Evolutionary conservation across 176 grass and related monocot species (phyloP), one percentile per base, ranked within the genome.

Genomic region (Zizania latifolia): DNA sequence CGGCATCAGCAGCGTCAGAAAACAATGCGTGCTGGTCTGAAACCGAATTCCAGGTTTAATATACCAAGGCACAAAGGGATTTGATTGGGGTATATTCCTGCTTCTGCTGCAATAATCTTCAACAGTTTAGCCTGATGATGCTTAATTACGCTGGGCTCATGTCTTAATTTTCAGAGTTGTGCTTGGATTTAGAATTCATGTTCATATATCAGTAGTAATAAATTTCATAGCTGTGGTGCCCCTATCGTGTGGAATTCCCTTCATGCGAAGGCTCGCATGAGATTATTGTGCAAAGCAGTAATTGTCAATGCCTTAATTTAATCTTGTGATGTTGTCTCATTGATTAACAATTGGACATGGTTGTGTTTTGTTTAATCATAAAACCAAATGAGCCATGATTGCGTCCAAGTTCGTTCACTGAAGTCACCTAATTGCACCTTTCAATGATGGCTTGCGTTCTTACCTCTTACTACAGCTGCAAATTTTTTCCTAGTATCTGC

Each of bases 61-160:
- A 77, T 23, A 16, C 27, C 7, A 45, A 53, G 29, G 66, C 48
- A 66, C 66, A 58, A 37, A 65, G 24, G 85, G 72, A 72, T 72
- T 81, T 82, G 66, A 65, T 72, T 4, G 58, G 62, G 73, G 79
- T 87, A 87, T 87, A 82, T 87, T 78, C 79, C 59, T 31, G 58
- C 23, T 4, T 29, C 12, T n/a, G 19, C 48, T 2, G 31, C 30
- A 28, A 65, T 79, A 72, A 82, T 87, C 79, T 87, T 1, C 37
- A 58, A 17, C 78, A 72, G 26, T 87, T 82, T 82, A 78, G 35
- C 21, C 14, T 26, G n/a, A n/a, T 44, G 43, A 40, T 81, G 71
- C 71, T 57, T 65, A 39, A 65, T 37, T 44, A n/a, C n/a, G n/a
- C n/a, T 46, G 46, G 72, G 48, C 16, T 76, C 23, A 35, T 39